phyloP scores from a whole-genome alignment of 2,329 filamentous ascomycete genomes.

The Didymosphaeria variabile region DNA sequence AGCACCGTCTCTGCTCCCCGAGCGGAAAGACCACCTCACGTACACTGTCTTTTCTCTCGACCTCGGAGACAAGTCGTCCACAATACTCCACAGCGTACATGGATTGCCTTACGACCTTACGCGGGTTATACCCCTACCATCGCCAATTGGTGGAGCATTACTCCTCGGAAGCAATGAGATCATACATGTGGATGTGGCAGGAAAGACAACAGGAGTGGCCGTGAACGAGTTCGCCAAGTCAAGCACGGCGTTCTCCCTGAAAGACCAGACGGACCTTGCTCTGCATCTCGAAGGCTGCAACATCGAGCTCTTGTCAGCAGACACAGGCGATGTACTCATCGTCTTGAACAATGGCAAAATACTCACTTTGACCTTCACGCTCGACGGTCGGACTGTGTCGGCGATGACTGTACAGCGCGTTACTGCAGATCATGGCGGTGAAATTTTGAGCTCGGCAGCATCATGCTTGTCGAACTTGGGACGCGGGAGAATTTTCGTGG shows the following conservation, averaged over 20 bases:
- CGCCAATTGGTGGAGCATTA: conserved; percentile 87
- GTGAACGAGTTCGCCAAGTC: conserved; percentile 90
- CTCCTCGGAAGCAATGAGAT: conserved; percentile 89
- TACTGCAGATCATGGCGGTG: conserved; percentile 68
- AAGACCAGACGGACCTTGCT: conserved; percentile 83
- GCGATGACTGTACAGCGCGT: conserved; percentile 79
- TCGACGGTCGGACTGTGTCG: conserved; percentile 91
- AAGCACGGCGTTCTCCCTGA: conserved; percentile 82
- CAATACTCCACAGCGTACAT: conserved; percentile 85
- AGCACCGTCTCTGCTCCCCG: conserved; percentile 75
- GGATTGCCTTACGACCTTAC: conserved; percentile 88
- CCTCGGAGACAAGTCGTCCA: conserved; percentile 90
- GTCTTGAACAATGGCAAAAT: conserved; percentile 79
- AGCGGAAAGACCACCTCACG: conserved; percentile 83
- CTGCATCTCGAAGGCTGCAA: conserved; percentile 83
- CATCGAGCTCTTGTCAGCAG: conserved; percentile 77
- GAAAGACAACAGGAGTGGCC: conserved; percentile 89
- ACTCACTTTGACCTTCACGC: conserved; percentile 79
- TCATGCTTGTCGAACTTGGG: conserved; percentile 76
- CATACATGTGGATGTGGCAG: conserved; percentile 94
- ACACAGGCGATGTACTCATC: conserved; percentile 85
- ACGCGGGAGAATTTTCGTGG: conserved; percentile 78
- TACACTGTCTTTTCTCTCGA: conserved; percentile 97
- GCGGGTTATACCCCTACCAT: conserved; percentile 80
- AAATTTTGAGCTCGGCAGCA: conserved; percentile 67